These are phyloP conservation scores for Eucalyptus globulus DNA, from an alignment of 345 rosid species.

Conservation along the genomic window DNA sequence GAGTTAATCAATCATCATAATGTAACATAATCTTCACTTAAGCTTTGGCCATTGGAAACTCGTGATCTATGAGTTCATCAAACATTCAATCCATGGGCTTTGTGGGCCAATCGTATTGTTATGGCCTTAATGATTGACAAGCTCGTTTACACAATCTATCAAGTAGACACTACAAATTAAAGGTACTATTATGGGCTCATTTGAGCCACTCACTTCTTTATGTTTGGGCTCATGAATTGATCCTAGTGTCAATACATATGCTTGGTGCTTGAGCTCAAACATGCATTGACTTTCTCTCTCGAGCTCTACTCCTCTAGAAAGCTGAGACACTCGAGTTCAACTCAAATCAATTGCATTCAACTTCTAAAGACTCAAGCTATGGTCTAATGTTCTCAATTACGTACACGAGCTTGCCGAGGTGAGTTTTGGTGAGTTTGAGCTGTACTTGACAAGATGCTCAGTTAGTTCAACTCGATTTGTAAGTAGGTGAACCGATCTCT, in stretches of 20 bases:
- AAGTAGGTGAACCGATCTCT: neutral
- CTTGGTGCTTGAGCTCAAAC: neutral
- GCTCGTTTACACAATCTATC: neutral
- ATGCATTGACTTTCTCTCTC: neutral
- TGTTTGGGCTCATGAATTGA: neutral
- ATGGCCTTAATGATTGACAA: neutral
- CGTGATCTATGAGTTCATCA: neutral
- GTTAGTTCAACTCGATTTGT: neutral
- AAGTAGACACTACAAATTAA: neutral
- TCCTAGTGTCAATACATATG: neutral
- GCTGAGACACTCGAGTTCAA: neutral
- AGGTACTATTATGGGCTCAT: neutral
- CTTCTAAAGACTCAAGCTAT: neutral
- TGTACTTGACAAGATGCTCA: neutral
- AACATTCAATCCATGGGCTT: neutral
- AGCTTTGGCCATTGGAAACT: neutral
- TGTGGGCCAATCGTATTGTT: neutral
- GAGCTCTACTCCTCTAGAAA: neutral
- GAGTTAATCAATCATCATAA: neutral
- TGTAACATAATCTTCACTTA: neutral
- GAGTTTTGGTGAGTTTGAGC: neutral
- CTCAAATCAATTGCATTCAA: neutral
- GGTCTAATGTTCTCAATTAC: neutral
- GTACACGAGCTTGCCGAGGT: neutral
- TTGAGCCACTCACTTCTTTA: neutral